phyloP scores from a whole-genome alignment of 2,329 filamentous ascomycete species.

The Microdochium bolleyi region DNA sequence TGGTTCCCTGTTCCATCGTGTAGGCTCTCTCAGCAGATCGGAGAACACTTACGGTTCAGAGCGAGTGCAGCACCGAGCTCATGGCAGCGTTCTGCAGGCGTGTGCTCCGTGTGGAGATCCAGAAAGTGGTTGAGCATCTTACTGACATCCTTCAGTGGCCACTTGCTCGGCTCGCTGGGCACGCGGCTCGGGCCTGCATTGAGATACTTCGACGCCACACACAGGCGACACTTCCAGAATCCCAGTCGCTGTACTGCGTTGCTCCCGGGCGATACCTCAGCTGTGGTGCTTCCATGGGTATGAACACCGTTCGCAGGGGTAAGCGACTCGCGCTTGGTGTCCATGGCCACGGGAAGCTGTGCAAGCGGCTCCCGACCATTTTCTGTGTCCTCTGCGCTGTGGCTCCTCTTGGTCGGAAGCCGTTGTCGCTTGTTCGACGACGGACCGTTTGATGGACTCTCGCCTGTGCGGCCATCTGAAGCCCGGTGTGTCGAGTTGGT shows the following conservation, averaged over 20 bases:
- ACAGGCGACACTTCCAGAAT: constrained; percentile 37
- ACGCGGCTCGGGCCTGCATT: constrained; percentile 29
- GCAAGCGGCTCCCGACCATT: not conserved
- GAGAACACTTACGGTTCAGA: constrained; percentile 27
- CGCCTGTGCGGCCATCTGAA: not conserved
- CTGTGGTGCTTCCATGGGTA: constrained; percentile 1
- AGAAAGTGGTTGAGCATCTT: constrained; percentile 39
- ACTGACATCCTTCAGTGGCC: constrained; percentile 36
- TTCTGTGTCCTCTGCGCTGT: not conserved
- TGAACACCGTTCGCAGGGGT: constrained; percentile 8
- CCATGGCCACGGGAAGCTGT: not conserved
- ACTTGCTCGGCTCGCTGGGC: constrained; percentile 35
- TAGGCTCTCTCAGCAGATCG: not conserved
- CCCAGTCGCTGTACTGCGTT: constrained; percentile 30
- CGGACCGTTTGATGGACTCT: not conserved
- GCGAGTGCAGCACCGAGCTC: constrained; percentile 34
- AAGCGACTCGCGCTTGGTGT: constrained; percentile 6
- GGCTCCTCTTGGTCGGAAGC: not conserved
- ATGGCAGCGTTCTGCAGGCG: constrained; percentile 28
- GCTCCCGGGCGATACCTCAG: constrained; percentile 3
- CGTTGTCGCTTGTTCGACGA: not conserved
- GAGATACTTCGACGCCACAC: constrained; percentile 31
- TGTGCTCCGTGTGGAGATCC: constrained; percentile 36
- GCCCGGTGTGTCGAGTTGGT: not conserved
- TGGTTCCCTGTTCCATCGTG: not conserved